Evolutionary conservation across 306 rosid genomes (phyloP).

Genomic region (Oxytropis ochrocephala): DNA sequence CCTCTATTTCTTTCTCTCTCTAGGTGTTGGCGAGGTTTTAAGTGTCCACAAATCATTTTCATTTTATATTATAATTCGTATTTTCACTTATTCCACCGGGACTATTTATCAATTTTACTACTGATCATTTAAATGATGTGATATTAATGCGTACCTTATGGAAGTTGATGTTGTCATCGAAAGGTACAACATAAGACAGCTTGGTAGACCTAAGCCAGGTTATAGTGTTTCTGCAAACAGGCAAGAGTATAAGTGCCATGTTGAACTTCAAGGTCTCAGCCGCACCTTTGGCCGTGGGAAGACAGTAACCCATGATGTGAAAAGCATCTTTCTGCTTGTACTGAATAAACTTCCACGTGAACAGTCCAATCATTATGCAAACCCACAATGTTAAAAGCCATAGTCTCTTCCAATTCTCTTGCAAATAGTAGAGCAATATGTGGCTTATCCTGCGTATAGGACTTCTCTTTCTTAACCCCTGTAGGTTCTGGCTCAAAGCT

Average conservation of each 20-base stretch:
- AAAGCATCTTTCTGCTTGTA: slow-evolving; percentile 60
- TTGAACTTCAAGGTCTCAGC: slow-evolving; percentile 92
- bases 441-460: slow-evolving; percentile 69
- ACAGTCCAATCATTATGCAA: slow-evolving; percentile 66
- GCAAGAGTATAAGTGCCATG: slow-evolving; percentile 89
- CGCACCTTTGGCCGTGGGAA: slow-evolving; percentile 80
- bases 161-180: slow-evolving; percentile 97
- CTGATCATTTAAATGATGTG: background rate
- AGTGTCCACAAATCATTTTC: too few relatives aligned
- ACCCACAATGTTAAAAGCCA: slow-evolving; percentile 81
- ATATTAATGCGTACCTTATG: slow-evolving; percentile 63
- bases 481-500: slow-evolving; percentile 96
- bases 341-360: slow-evolving; percentile 77
- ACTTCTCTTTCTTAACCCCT: slow-evolving; percentile 68
- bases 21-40: too few relatives aligned
- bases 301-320: slow-evolving; percentile 80
- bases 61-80: too few relatives aligned
- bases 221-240: slow-evolving; percentile 92
- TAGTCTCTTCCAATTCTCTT: slow-evolving; percentile 89
- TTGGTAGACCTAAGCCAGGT: slow-evolving; percentile 88
- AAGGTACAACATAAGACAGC: slow-evolving; percentile 59
- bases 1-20: too few relatives aligned
- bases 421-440: slow-evolving; percentile 62
- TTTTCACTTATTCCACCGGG: background rate
- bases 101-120: background rate